These are phyloP conservation scores for Blastobotrys apis DNA, from an alignment of 1,139 yeast species.

Conservation along the genomic window DNA sequence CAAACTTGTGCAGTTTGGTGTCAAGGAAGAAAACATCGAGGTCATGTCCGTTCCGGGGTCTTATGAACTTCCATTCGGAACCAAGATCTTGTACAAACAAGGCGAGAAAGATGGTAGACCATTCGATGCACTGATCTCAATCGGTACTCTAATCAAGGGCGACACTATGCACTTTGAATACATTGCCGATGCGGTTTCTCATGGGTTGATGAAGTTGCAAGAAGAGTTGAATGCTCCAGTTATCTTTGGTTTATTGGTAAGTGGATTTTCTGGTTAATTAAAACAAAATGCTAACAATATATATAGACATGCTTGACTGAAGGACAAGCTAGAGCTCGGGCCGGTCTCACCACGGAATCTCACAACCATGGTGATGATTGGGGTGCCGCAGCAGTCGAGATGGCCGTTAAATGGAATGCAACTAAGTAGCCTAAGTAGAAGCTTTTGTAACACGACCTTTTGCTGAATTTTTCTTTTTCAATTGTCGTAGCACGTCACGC, in stretches of 20 bases:
- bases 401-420: constrained; percentile 44
- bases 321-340: constrained; percentile 88
- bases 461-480: constrained; percentile 40
- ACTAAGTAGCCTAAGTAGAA: constrained; percentile 10
- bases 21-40: constrained; percentile 66
- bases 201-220: constrained; percentile 80
- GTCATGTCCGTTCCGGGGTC: constrained; percentile 91
- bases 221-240: constrained; percentile 70
- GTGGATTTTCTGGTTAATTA: background rate
- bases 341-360: constrained; percentile 72
- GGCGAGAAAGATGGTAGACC: constrained; percentile 40
- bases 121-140: constrained; percentile 85
- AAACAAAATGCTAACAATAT: background rate
- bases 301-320: constrained; percentile 84
- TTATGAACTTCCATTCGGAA: constrained; percentile 84
- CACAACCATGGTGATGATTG: constrained; percentile 98
- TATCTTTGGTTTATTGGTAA: constrained; percentile 72
- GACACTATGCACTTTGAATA: constrained; percentile 98
- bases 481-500: constrained; percentile 64
- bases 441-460: constrained; percentile 9
- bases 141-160: constrained; percentile 93
- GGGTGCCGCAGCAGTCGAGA: constrained; percentile 99
- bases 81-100: constrained; percentile 50
- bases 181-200: constrained; percentile 85
- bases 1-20: constrained; percentile 61